phyloP scores from a whole-genome alignment of 345 rosid species.

The thale cress (Arabidopsis thaliana) region DNA sequence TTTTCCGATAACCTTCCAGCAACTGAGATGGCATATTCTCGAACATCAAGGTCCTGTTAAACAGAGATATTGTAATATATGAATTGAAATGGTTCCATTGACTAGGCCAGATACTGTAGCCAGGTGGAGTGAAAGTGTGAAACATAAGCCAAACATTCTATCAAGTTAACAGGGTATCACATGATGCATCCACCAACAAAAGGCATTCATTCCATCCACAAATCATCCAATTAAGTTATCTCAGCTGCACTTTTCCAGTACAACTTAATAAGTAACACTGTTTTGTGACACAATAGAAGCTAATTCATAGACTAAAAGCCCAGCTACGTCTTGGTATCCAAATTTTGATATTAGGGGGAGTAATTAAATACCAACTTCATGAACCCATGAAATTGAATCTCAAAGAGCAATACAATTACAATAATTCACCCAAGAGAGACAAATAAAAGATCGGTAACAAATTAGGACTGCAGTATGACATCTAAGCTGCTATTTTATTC shows the following conservation, averaged over 20 bases:
- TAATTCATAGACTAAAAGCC: constrained; percentile 25
- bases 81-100: constrained; percentile 27
- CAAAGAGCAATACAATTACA: constrained; percentile 18
- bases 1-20: constrained; percentile 96
- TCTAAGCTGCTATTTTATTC: constrained; percentile 20
- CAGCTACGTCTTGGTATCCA: constrained; percentile 26
- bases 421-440: constrained; percentile 19
- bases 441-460: constrained; percentile 13
- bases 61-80: constrained; percentile 31
- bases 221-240: constrained; percentile 11
- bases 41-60: constrained; percentile 89
- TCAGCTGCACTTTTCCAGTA: constrained; percentile 25
- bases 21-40: constrained; percentile 93
- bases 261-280: constrained; percentile 20
- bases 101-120: constrained; percentile 9
- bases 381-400: constrained; percentile 17
- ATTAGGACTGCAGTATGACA: constrained; percentile 12
- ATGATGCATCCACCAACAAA: constrained; percentile 20
- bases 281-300: constrained; percentile 23
- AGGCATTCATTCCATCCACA: constrained; percentile 25
- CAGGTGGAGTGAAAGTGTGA: constrained; percentile 19
- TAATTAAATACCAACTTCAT: constrained; percentile 15
- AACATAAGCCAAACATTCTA: constrained; percentile 29
- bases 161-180: constrained; percentile 25
- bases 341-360: constrained; percentile 5